Evolutionary conservation across 495 filamentous ascomycete genomes (phyloP).

Genomic region (Parachaetomium inaequale): DNA sequence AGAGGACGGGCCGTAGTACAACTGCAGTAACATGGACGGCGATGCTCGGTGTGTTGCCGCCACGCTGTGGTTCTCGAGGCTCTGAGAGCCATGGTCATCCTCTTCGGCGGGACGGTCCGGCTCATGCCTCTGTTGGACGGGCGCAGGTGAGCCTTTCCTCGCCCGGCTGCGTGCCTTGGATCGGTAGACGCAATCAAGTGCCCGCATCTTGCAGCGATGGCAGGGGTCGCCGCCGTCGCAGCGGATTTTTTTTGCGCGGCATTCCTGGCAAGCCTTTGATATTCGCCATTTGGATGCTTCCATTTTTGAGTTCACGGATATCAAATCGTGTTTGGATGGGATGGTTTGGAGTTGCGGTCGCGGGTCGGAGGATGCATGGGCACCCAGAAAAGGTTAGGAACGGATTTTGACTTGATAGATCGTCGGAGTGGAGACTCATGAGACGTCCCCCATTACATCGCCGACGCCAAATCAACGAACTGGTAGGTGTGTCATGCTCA

Average conservation of each 20-base stretch:
- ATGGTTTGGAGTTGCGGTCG: no score
- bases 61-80: conserved; percentile 1
- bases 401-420: no score
- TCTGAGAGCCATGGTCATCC: conserved; percentile 1
- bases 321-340: not conserved
- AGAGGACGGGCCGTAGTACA: conserved; percentile 5
- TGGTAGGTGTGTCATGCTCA: no score
- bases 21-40: not conserved
- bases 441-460: no score
- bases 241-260: conserved; percentile 7
- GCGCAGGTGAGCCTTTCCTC: not conserved
- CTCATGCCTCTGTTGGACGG: not conserved
- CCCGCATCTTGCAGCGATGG: not conserved
- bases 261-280: conserved; percentile 9
- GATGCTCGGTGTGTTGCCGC: conserved; percentile 6
- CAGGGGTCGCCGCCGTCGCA: conserved; percentile 10
- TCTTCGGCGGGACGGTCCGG: not conserved
- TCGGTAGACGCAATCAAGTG: not conserved
- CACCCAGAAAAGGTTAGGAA: no score
- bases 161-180: conserved; percentile 4
- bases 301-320: not conserved
- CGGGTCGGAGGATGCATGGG: no score
- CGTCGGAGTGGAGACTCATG: no score
- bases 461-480: no score
- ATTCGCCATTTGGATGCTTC: conserved; percentile 4